These are phyloP conservation scores for Cymbopogon citratus DNA, from an alignment of 176 grass and related monocot species.

Conservation along the genomic window DNA sequence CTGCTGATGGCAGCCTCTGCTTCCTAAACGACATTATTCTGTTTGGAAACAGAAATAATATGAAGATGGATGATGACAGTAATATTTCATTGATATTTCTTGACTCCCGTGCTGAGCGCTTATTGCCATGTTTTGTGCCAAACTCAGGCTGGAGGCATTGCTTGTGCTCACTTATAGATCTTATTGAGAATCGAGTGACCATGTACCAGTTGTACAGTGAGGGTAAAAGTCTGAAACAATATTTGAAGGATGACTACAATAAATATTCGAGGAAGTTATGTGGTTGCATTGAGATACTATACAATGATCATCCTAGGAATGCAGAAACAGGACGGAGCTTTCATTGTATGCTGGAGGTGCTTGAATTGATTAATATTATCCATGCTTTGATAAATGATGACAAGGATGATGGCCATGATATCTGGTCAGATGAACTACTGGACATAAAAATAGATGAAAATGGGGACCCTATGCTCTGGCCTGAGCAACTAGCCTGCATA, in stretches of 20 bases:
- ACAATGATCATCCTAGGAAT: neutral
- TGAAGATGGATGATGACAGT: constrained; percentile 8
- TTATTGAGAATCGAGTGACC: neutral
- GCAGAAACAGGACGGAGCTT: neutral
- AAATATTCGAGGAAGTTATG: neutral
- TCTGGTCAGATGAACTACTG: neutral
- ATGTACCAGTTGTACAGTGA: neutral
- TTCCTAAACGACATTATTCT: constrained; percentile 36
- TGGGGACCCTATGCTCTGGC: neutral
- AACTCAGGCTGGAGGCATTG: constrained; percentile 44
- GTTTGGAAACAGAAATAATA: constrained; percentile 42
- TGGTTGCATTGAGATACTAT: neutral
- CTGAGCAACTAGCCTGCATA: neutral
- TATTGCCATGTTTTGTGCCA: constrained; percentile 25
- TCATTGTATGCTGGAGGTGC: neutral
- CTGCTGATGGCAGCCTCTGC: neutral
- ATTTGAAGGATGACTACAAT: neutral
- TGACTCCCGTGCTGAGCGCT: constrained; percentile 6
- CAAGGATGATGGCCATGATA: neutral
- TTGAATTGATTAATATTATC: neutral
- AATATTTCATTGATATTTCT: neutral
- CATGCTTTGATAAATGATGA: neutral
- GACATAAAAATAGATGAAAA: neutral
- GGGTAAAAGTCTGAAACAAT: neutral
- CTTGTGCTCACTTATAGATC: constrained; percentile 25